These are phyloP conservation scores for Annulohypoxylon maeteangense DNA, from an alignment of 495 filamentous ascomycete genomes.

Conservation along the genomic window DNA sequence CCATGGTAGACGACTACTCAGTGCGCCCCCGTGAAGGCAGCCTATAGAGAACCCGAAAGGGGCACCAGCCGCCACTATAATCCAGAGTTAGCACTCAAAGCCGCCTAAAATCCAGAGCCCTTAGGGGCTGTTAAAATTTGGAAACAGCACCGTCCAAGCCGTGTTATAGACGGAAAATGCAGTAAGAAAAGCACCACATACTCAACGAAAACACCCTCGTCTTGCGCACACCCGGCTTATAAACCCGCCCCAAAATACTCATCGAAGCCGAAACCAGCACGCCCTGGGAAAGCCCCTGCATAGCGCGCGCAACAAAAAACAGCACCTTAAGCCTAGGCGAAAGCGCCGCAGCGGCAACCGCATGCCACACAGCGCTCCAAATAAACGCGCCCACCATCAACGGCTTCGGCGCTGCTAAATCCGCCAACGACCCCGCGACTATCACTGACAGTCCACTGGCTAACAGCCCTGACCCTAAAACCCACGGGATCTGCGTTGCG, in stretches of 20 bases:
- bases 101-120: neutral
- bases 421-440: conserved; percentile 56
- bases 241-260: conserved; percentile 67
- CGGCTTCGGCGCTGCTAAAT: conserved; percentile 54
- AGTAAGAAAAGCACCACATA: conserved; percentile 9
- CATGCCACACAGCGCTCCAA: conserved; percentile 58
- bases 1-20: conserved; percentile 59
- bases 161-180: neutral
- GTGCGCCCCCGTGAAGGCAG: conserved; percentile 48
- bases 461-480: conserved; percentile 54
- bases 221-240: conserved; percentile 63
- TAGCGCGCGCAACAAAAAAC: conserved; percentile 64
- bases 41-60: conserved; percentile 59
- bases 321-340: conserved; percentile 55
- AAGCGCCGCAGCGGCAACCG: conserved; percentile 53
- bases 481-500: conserved; percentile 57
- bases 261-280: conserved; percentile 68
- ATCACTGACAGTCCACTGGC: conserved; percentile 60
- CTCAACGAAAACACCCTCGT: conserved; percentile 68
- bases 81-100: neutral
- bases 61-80: conserved; percentile 64
- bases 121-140: too few species aligned
- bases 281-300: conserved; percentile 69
- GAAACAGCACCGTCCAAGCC: too few species aligned
- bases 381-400: conserved; percentile 59